Conservation (phyloP, 2,329 filamentous ascomycete species). For the Aaosphaeria arxii region DNA sequence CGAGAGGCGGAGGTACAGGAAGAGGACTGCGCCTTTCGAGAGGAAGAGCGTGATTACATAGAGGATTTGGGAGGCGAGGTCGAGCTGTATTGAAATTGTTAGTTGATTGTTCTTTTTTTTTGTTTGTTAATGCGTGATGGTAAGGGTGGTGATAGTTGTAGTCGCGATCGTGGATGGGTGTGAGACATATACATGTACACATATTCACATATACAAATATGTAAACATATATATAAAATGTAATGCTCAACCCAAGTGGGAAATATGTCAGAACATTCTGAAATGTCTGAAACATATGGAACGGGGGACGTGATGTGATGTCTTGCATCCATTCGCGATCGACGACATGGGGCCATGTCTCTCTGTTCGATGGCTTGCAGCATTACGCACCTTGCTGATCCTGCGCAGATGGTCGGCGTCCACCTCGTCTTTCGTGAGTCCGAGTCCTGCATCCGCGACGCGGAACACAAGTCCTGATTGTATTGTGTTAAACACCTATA, state of each 20-base stretch:
- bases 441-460: slow-evolving; percentile 22
- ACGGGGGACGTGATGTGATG: no score
- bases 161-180: no score
- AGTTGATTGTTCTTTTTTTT: background rate
- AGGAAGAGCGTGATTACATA: slow-evolving; percentile 25
- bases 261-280: no score
- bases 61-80: slow-evolving; percentile 27
- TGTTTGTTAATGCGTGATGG: no score
- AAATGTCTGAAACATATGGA: no score
- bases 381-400: slow-evolving; percentile 22
- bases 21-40: slow-evolving; percentile 25
- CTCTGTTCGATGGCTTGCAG: background rate
- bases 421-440: slow-evolving; percentile 13
- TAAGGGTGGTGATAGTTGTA: no score
- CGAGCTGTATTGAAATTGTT: slow-evolving; percentile 15
- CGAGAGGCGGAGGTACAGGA: slow-evolving; percentile 27
- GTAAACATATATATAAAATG: no score
- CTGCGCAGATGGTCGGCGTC: slow-evolving; percentile 11
- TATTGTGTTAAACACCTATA: slow-evolving; percentile 21
- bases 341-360: background rate
- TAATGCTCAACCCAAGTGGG: no score
- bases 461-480: slow-evolving; percentile 18
- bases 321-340: no score
- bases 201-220: no score
- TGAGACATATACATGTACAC: no score